Conservation (phyloP, 1,139 yeast genomes). For the Zygotorulaspora mrakii region DNA sequence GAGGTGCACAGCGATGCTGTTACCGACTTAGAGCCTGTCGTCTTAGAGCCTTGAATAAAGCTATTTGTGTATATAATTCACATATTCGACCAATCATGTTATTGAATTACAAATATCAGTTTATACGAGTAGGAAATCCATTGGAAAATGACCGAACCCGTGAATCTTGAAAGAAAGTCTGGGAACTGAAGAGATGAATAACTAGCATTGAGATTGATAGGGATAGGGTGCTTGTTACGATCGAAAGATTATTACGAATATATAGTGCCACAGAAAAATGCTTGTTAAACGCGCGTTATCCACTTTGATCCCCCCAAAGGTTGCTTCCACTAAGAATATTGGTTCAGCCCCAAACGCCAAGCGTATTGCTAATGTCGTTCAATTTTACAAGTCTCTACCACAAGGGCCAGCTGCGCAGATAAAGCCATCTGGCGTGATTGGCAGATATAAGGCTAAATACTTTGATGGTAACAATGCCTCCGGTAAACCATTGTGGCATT, state of each 20-base stretch:
- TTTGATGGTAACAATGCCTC: constrained; percentile 75
- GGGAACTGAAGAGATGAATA: too few species aligned
- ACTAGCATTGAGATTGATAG: too few species aligned
- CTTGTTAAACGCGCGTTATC: constrained; percentile 90
- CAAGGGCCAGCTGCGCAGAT: constrained; percentile 78
- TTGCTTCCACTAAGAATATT: constrained; percentile 92
- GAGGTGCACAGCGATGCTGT: too few species aligned
- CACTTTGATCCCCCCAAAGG: constrained; percentile 97
- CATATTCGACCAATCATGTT: constrained; percentile 12
- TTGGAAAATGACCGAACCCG: not conserved
- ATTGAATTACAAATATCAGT: constrained; percentile 5
- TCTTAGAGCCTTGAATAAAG: too few species aligned
- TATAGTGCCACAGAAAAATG: constrained; percentile 32
- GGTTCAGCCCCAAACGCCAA: constrained; percentile 95
- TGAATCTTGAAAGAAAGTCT: too few species aligned
- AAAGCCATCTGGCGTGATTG: constrained; percentile 64
- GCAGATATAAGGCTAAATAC: constrained; percentile 73
- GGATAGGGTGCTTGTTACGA: not conserved
- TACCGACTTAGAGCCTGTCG: too few species aligned
- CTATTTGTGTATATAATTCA: too few species aligned
- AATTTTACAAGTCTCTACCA: constrained; percentile 93
- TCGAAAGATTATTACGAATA: not conserved
- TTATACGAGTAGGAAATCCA: not conserved
- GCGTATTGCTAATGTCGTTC: constrained; percentile 92
- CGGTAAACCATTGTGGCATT: constrained; percentile 78